Evolutionary conservation across 1,284 basidiomycete genomes (phyloP), one percentile per base, ranked within the genome.

Genomic region (Anthracocystis walkeri): DNA sequence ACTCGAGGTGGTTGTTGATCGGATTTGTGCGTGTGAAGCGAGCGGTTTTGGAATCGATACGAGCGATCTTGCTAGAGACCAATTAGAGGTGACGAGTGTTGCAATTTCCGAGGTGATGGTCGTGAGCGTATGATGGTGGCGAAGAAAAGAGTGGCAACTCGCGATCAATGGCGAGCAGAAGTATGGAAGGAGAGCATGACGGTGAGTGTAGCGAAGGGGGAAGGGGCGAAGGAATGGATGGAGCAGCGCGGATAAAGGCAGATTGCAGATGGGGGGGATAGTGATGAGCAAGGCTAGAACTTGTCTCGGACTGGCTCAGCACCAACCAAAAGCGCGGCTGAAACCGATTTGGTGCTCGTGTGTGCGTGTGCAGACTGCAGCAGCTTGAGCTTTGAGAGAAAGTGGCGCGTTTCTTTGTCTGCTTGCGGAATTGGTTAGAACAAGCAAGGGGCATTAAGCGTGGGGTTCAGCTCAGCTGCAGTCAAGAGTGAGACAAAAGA

Each of bases 91-190:
- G 46, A 29, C 27, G 10, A 31, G 27, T 16, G 16, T 23, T 29
- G 27, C 3, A 29, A n/a, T 18, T 29, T 31, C 46, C 46, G 25
- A 46, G n/a, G 46, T 7, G 27, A 48, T 29, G 7, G 46, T 31
- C 11, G 18, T 23, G 20, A 35, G 29, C 29, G 48, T 50, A 23
- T 40, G 56, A 35, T 48, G 38, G 31, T 40, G 14, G 46, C 35
- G 29, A 27, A 21, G 44, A 52, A 55, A 16, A 25, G 46, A 29
- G 20, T 5, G 45, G 33, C 18, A 45, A 18, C 49, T 52, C 61
- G 61, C 61, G 33, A 46, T 55, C 25, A 51, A 41, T 35, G 38
- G 64, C 52, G 41, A 59, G 45, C 31, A 12, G 5, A 33, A n/a
- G 3, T 40, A 7, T 51, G 23, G 45, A 41, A 1, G 31, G 35